Evolutionary conservation across 306 rosid species (phyloP).

Genomic region (Quercus wislizeni): DNA sequence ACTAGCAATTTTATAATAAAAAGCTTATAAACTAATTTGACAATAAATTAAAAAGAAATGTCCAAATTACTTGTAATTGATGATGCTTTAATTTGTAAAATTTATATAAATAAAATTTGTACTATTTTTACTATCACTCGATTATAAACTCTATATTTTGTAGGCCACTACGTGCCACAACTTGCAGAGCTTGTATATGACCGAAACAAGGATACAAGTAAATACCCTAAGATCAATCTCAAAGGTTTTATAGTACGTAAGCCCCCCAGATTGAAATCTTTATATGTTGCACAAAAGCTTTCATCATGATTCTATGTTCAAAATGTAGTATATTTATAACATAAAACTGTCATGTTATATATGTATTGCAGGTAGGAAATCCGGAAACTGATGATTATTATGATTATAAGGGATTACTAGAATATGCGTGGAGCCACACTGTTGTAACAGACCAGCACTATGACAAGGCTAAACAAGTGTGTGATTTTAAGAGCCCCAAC

Average conservation of each 20-base stretch:
- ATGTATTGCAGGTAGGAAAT: constrained; percentile 42
- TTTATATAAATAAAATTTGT: no score
- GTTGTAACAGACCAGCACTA: constrained; percentile 49
- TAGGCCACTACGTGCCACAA: constrained; percentile 63
- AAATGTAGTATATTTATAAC: no score
- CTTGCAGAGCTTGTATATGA: constrained; percentile 49
- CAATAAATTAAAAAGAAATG: no score
- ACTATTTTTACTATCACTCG: no score
- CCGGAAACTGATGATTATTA: constrained; percentile 48
- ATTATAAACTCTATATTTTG: not conserved
- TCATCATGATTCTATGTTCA: not conserved
- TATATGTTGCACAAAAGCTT: not conserved
- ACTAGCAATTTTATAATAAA: no score
- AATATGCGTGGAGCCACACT: constrained; percentile 69
- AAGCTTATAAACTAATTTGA: no score
- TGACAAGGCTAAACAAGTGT: constrained; percentile 41
- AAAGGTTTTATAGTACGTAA: constrained; percentile 62
- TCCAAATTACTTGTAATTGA: no score
- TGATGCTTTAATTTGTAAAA: no score
- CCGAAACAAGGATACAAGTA: constrained; percentile 38
- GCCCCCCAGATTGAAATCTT: not conserved
- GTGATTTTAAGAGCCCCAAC: constrained; percentile 38
- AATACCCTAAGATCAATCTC: constrained; percentile 40
- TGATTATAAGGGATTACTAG: constrained; percentile 42
- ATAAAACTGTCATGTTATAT: not conserved